Conservation (phyloP, 352 stramenopile genomes). For the Blastocystis sp. region DNA sequence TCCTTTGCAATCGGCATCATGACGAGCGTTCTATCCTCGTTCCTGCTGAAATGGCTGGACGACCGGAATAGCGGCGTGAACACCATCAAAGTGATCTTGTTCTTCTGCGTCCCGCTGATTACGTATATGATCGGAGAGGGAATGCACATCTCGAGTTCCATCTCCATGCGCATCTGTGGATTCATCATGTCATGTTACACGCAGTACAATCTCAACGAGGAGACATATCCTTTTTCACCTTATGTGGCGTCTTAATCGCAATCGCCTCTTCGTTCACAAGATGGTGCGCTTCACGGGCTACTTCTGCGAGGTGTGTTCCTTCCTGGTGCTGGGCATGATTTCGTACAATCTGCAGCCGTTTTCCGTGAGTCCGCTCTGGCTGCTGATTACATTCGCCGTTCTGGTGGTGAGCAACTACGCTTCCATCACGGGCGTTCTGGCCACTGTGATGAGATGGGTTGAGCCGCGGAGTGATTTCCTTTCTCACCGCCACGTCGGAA, state of each 20-base stretch:
- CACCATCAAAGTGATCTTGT: slow-evolving; percentile 12
- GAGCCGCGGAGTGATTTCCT: not conserved
- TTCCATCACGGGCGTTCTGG: slow-evolving; percentile 23
- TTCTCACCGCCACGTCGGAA: too few relatives aligned
- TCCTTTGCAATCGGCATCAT: slow-evolving; percentile 28
- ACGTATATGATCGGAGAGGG: slow-evolving; percentile 35
- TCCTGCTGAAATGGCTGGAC: slow-evolving; percentile 1
- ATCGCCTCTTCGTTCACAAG: slow-evolving; percentile 12
- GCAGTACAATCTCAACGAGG: slow-evolving; percentile 12
- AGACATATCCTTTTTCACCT: slow-evolving; percentile 26
- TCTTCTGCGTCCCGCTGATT: slow-evolving; percentile 16
- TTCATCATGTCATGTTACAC: slow-evolving; percentile 54
- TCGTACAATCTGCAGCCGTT: slow-evolving; percentile 37
- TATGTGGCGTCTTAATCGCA: not conserved
- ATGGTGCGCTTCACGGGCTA: not conserved
- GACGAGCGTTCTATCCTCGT: not conserved
- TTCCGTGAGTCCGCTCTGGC: not conserved
- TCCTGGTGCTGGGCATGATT: slow-evolving; percentile 47
- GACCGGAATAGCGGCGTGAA: not conserved
- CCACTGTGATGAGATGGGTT: not conserved
- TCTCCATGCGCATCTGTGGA: slow-evolving; percentile 43
- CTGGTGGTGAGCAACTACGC: slow-evolving; percentile 1
- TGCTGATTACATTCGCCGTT: not conserved
- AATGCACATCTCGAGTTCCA: slow-evolving; percentile 34
- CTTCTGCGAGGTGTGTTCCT: slow-evolving; percentile 36